Evolutionary conservation across 441 rosid species (phyloP), one percentile per base, ranked within the genome.

Genomic region (Gossypium trilobum): DNA sequence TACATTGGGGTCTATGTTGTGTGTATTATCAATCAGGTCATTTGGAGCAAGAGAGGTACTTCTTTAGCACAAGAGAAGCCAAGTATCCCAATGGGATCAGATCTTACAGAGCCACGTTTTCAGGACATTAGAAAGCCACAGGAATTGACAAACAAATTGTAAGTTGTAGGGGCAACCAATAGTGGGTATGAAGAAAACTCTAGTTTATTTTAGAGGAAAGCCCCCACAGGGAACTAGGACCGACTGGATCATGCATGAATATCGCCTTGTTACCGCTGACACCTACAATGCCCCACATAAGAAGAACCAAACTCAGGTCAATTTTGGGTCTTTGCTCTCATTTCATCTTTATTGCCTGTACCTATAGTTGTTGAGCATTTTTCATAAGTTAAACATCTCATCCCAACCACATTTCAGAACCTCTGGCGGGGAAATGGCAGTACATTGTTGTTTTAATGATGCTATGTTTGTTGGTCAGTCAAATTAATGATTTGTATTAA

Each of bases 161-260:
- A 48, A 83, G 86, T 64, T 76, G 83, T 51, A 84, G 85, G 77
- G 88, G 88, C 48, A 83, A 78, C 68, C 89, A 85, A 64, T 83
- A 4, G 95, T 87, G 74, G 99, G 99, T 59, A 84, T 91, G 87
- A 95, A 95, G 86, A 95, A 95, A 84, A 95, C 99, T 27, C 90
- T 95, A 62, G 99, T 95, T 71, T 95, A 91, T 72, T 95, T 91
- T 73, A 88, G 87, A 82, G 99, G 99, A 19, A 95, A 92, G 72
- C 92, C 97, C 2, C 97, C 98, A 2, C 83, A 81, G 62, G 99
- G 99, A 6, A 20, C 87, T 1, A 87, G 95, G 74, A 92, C 99
- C 61, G 93, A 95, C 42, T 95, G 99, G 99, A 84, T 95, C 81
- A 92, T 95, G 98, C 99, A 95, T 13, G 99, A 95, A 44, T 95